phyloP scores from a whole-genome alignment of 2,329 filamentous ascomycete species.

The Phaeosphaeriaceae sp. region DNA sequence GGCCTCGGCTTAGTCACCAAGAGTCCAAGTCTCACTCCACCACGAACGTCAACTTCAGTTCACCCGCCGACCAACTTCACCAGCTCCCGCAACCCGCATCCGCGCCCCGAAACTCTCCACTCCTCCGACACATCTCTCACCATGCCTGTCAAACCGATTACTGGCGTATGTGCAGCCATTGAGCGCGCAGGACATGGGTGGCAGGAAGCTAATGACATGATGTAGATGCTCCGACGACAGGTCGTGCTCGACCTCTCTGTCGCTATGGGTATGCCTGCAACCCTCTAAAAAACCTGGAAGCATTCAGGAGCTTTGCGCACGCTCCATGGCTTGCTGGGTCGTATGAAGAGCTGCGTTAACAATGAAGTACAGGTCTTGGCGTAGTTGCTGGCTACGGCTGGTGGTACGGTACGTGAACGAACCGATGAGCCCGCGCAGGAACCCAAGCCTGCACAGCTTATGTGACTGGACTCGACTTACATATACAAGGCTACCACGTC shows the following conservation, averaged over 20 bases:
- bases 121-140: slow-evolving; percentile 28
- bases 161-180: slow-evolving; percentile 55
- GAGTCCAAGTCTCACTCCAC: slow-evolving; percentile 33
- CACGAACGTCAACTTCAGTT: slow-evolving; percentile 31
- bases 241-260: slow-evolving; percentile 72
- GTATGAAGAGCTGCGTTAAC: slow-evolving; percentile 33
- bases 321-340: no score
- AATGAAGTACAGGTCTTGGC: slow-evolving; percentile 61
- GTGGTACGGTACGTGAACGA: slow-evolving; percentile 66
- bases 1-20: slow-evolving; percentile 3
- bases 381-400: slow-evolving; percentile 69
- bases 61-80: slow-evolving; percentile 31
- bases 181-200: slow-evolving; percentile 19
- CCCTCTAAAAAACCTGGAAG: no score
- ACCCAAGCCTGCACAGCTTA: background rate
- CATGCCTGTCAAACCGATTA: slow-evolving; percentile 60
- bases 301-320: no score
- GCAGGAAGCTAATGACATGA: slow-evolving; percentile 34
- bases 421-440: background rate
- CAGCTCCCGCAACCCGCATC: slow-evolving; percentile 36
- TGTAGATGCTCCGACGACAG: slow-evolving; percentile 69
- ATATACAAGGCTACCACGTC: slow-evolving; percentile 66
- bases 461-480: slow-evolving; percentile 5
- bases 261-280: slow-evolving; percentile 64
- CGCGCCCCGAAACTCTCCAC: slow-evolving; percentile 38